Evolutionary conservation across 805 yeast species (phyloP), one percentile per base, ranked within the genome.

Genomic region (Zygosaccharomyces bailii): DNA sequence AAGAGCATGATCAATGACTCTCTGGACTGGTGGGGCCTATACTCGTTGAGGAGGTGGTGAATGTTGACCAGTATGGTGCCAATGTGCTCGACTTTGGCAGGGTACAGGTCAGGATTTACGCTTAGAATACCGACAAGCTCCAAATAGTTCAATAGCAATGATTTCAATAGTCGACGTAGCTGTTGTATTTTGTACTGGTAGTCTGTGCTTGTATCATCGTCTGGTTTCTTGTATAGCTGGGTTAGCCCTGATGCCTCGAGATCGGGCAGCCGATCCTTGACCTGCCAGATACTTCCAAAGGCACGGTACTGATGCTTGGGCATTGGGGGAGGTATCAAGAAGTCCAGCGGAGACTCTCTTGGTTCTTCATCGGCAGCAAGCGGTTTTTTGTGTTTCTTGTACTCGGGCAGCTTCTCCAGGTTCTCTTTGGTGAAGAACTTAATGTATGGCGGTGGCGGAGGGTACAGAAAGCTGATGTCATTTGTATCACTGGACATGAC

Each of bases 21-120:
- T 42, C 97, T 73, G 2, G 96, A 84, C 61, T 93, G 99, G 65
- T 93, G 98, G 2, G 97, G 93, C 49, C 99, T 73, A 65, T 93
- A 93, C 42, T 90, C 89, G 62, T 93, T 93, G 46, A 93, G 68
- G 29, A 93, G 69, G 63, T 93, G 98, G 61, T 93, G 97, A 51
- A 93, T 81, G 59, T 93, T 93, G 59, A 91, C 84, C 42, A 93
- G 69, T 8, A 91, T 80, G 10, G 84, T 74, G 50, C 95, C 78
- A 30, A 93, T 78, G 52, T 87, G 80, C 51, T 89, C 96, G 20
- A 89, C 78, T 55, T 87, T 85, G 4, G 66, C 63, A 2, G 75
- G 74, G 51, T 74, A 79, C 47, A 76, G 69, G 17, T 76, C 74
- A 1, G 99, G 97, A 47, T 85, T 79, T 8, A 81, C 74, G 4